Conservation (phyloP, 1,284 basidiomycete species). For the Ustilago shanxiensis region DNA sequence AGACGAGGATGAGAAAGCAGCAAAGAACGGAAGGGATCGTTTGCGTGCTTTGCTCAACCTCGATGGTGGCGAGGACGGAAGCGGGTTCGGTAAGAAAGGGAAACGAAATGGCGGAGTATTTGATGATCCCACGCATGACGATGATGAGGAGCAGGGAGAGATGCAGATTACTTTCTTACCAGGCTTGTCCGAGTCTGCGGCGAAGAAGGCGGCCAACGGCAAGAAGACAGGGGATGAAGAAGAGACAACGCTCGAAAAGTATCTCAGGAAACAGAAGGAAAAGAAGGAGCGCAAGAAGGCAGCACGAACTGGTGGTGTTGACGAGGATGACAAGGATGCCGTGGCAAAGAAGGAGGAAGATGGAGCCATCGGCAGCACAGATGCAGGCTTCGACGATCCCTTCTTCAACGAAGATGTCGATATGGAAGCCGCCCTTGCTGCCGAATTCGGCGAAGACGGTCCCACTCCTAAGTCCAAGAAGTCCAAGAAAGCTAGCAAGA, state of each 20-base stretch:
- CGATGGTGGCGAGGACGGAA: constrained; percentile 28
- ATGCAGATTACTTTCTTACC: constrained; percentile 69
- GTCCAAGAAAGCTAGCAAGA: constrained; percentile 19
- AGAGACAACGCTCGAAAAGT: constrained; percentile 69
- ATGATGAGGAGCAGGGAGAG: constrained; percentile 53
- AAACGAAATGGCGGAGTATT: constrained; percentile 49
- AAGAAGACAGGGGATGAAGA: constrained; percentile 47
- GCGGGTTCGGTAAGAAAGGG: constrained; percentile 43
- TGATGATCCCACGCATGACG: constrained; percentile 50
- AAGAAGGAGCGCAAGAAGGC: constrained; percentile 63
- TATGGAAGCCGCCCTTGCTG: constrained; percentile 64
- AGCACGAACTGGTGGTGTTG: constrained; percentile 17
- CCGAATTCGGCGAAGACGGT: constrained; percentile 72
- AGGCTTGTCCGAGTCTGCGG: constrained; percentile 61
- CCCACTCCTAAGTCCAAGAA: constrained; percentile 27
- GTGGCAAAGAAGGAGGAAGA: constrained; percentile 17
- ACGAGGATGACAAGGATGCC: constrained; percentile 23
- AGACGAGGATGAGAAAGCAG: constrained; percentile 46
- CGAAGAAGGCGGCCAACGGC: constrained; percentile 38
- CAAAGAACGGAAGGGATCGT: constrained; percentile 38
- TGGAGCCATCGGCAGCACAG: constrained; percentile 24
- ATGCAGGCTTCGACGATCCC: constrained; percentile 74
- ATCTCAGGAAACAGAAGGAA: constrained; percentile 67
- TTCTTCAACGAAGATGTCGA: constrained; percentile 72
- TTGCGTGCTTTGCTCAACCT: constrained; percentile 64